phyloP scores from a whole-genome alignment of 768 basidiomycete species.

The Naganishia vaughanmartiniae region DNA sequence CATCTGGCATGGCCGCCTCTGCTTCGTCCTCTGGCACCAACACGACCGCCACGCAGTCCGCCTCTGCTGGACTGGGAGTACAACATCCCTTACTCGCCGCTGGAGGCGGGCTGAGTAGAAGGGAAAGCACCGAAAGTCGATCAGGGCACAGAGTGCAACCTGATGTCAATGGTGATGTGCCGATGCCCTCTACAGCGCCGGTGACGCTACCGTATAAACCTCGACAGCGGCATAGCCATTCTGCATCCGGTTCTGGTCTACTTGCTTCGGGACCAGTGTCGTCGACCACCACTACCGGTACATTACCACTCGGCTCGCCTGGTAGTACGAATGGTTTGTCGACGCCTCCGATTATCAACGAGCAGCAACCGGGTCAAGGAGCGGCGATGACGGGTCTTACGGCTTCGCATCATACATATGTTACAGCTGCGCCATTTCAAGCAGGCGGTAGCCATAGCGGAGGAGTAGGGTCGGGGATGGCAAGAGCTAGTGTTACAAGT shows the following conservation, averaged over 20 bases:
- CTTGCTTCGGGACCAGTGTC: neutral
- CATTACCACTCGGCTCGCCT: too few species aligned
- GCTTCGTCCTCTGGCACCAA: constrained; percentile 36
- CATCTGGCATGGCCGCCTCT: constrained; percentile 36
- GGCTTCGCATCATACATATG: constrained; percentile 24
- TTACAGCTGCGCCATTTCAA: constrained; percentile 16
- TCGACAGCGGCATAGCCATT: constrained; percentile 40
- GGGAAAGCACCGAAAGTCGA: constrained; percentile 17
- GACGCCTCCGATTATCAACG: neutral
- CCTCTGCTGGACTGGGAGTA: neutral
- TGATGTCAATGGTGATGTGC: neutral
- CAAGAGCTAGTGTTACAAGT: constrained; percentile 37
- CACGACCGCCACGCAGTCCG: neutral
- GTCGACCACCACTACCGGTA: neutral
- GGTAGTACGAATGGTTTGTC: neutral
- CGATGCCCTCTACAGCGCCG: neutral
- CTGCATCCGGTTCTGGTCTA: constrained; percentile 32
- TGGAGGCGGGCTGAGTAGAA: constrained; percentile 37
- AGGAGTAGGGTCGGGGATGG: neutral
- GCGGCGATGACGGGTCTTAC: constrained; percentile 1
- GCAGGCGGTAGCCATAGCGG: neutral
- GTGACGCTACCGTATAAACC: constrained; percentile 45
- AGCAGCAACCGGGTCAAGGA: neutral
- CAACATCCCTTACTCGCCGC: constrained; percentile 32
- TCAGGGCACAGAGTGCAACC: neutral